phyloP scores from a whole-genome alignment of 2,329 filamentous ascomycete genomes.

The Zasmidium angulare region DNA sequence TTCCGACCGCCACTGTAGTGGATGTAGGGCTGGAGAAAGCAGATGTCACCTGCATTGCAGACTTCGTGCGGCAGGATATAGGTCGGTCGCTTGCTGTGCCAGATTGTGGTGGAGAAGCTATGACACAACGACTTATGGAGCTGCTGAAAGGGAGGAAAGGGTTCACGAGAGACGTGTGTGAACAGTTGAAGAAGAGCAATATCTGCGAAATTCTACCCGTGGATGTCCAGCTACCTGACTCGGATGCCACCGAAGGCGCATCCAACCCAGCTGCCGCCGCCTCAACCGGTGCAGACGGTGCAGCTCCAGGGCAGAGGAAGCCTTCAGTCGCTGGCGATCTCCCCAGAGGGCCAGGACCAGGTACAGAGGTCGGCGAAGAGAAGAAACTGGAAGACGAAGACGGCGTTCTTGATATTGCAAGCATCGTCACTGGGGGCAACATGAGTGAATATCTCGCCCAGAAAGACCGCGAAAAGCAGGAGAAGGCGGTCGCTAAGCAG shows the following conservation, averaged over 20 bases:
- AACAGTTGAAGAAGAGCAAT: constrained; percentile 63
- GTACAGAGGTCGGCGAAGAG: constrained; percentile 56
- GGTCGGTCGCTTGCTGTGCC: constrained; percentile 61
- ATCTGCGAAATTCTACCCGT: constrained; percentile 62
- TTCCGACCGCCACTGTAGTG: constrained; percentile 78
- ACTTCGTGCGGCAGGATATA: constrained; percentile 73
- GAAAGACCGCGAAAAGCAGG: constrained; percentile 76
- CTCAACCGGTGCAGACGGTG: constrained; percentile 54
- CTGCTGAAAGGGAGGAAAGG: constrained; percentile 59
- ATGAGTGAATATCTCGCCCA: constrained; percentile 80
- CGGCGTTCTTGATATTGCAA: constrained; percentile 80
- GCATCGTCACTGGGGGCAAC: constrained; percentile 72
- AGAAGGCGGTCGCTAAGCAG: constrained; percentile 57
- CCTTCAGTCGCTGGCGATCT: constrained; percentile 44
- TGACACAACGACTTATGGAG: constrained; percentile 72
- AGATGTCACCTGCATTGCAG: constrained; percentile 85
- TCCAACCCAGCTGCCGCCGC: constrained; percentile 57
- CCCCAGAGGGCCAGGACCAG: constrained; percentile 55
- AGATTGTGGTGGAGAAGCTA: constrained; percentile 80
- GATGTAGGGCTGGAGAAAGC: constrained; percentile 92
- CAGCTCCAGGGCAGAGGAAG: constrained; percentile 43
- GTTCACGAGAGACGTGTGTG: constrained; percentile 62
- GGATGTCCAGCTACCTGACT: constrained; percentile 54
- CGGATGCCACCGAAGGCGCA: constrained; percentile 40
- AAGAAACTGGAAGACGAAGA: constrained; percentile 60